Evolutionary conservation across 202 grass and related monocot genomes (phyloP).

Genomic region (Schoenoplectus tabernaemontani): DNA sequence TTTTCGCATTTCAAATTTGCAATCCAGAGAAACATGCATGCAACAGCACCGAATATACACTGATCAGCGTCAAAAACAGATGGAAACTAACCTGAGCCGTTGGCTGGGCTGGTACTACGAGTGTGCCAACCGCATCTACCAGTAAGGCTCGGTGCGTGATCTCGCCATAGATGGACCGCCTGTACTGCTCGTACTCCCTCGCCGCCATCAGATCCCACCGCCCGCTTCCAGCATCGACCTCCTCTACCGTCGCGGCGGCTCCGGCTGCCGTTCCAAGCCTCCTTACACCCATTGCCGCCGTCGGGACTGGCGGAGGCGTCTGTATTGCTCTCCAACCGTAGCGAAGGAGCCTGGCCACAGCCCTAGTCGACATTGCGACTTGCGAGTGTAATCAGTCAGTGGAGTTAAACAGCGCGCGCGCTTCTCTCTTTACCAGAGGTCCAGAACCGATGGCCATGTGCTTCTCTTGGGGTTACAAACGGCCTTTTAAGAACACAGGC

Average conservation of each 20-base stretch:
- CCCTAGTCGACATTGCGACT: slow-evolving; percentile 7
- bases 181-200: slow-evolving; percentile 86
- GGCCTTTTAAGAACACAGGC: background rate
- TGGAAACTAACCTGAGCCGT: slow-evolving; percentile 68
- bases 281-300: slow-evolving; percentile 20
- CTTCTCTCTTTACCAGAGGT: background rate
- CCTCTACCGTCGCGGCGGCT: background rate
- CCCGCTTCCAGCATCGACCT: slow-evolving; percentile 12
- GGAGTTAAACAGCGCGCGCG: background rate
- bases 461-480: background rate
- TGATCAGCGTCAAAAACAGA: background rate
- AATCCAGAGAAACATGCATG: background rate
- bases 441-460: background rate
- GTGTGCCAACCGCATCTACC: slow-evolving; percentile 86
- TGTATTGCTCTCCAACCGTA: background rate
- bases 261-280: slow-evolving; percentile 13
- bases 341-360: background rate
- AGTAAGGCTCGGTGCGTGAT: slow-evolving; percentile 94
- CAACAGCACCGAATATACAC: background rate
- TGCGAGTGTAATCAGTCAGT: background rate
- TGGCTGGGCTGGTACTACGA: slow-evolving; percentile 79
- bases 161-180: slow-evolving; percentile 73
- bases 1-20: background rate
- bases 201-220: slow-evolving; percentile 56
- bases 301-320: slow-evolving; percentile 8